Conservation (phyloP, 2,329 filamentous ascomycete genomes). For the Colletotrichum costaricense region DNA sequence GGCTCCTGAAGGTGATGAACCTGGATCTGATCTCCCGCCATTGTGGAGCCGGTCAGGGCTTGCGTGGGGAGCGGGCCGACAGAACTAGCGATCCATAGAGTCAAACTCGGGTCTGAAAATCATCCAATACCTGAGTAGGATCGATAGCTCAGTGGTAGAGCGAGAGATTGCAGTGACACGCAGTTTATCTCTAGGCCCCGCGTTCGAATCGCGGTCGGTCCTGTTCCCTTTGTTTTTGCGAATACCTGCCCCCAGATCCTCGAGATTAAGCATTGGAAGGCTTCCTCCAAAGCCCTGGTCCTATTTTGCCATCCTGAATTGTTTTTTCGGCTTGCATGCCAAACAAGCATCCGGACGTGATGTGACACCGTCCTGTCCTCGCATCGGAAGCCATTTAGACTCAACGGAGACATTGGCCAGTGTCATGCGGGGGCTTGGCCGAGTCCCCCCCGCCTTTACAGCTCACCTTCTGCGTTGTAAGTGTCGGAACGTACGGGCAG, state of each 20-base stretch:
- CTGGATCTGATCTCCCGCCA: slow-evolving; percentile 16
- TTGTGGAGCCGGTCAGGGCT: background rate
- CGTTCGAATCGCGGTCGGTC: slow-evolving; percentile 36
- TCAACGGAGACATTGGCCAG: background rate
- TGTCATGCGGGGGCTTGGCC: slow-evolving; percentile 25
- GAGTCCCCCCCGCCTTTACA: slow-evolving; percentile 14
- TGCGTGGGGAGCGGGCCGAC: background rate
- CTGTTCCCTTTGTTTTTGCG: background rate
- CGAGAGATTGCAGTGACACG: slow-evolving; percentile 32
- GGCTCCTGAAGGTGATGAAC: slow-evolving; percentile 15
- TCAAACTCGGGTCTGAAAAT: fast-evolving
- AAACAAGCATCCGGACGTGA: background rate
- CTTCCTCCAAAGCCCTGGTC: background rate
- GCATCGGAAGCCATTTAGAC: slow-evolving; percentile 18
- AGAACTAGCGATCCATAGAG: background rate
- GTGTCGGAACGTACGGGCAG: slow-evolving; percentile 1
- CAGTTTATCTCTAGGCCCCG: slow-evolving; percentile 35
- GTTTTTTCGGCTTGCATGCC: background rate
- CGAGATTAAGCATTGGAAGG: background rate
- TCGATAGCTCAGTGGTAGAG: slow-evolving; percentile 37
- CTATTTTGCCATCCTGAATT: background rate
- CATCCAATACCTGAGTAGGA: background rate
- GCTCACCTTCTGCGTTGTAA: slow-evolving; percentile 5
- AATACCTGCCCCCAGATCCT: too few relatives aligned
- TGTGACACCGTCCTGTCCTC: background rate